Evolutionary conservation across 495 filamentous ascomycete species (phyloP), one percentile per base, ranked within the genome.

Genomic region (Podospora comata): DNA sequence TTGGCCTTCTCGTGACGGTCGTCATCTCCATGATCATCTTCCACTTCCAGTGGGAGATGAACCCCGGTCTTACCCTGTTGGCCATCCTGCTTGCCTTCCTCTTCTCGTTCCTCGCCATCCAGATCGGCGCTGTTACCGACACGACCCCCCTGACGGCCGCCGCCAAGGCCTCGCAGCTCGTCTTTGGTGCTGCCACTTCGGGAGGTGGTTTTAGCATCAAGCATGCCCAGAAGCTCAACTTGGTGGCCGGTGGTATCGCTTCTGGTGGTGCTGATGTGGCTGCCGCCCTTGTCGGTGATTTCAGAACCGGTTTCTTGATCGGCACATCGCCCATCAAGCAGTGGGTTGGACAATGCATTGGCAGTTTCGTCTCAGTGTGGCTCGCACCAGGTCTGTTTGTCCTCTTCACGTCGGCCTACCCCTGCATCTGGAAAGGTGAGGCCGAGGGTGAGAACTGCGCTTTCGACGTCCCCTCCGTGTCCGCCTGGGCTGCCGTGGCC

Each of bases 91-190:
- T 91, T 30, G 86, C 87, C 60, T 88, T 90, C 81, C 74, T 90
- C 74, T 90, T 90, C 76, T 85, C 87, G 16, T 91, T 90, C 80
- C 78, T 91, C 58, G 86, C 85, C 66, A 88, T 89, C 70, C 87
- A 90, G 75, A 85, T 86, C 73, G 85, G 85, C 18, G 87, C 85
- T 34, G 81, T 83, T 34, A 89, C 88, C 9, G 87, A 90, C 68
- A 82, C 84, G 68, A 88, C 86, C 0, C 89, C 89, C 5, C 77
- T 90, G 26, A 90, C 89, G 3, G 85, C 87, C 23, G 84, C 86
- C 15, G 82, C 86, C 66, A 90, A 91, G 74, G 88, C 88, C n/a
- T 86, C 85, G 64, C 88, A 91, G 77, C 82, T 90, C 66, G 74
- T 91, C 70, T 84, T 90, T 61, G 88, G 88, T 55, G 88, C 82